Base-by-base conservation (phyloP, 352 stramenopile genomes). In the Pythium scleroteichum region DNA sequence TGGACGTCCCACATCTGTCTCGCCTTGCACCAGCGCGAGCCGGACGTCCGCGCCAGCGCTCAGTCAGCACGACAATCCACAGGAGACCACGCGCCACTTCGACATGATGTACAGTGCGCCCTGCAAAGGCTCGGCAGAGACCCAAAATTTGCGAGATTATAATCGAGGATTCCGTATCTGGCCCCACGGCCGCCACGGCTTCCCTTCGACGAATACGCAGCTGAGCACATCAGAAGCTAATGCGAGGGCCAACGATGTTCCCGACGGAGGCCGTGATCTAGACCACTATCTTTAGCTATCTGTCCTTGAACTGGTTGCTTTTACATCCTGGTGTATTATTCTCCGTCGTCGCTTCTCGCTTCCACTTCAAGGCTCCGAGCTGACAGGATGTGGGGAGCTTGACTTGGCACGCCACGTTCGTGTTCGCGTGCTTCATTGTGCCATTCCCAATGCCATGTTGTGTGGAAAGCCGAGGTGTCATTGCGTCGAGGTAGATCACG, bases 1-100 rank as follows among this genome's bases (percentile, higher is more conserved):
- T 17, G 42, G 57, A 47, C 46, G 22, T 51, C 16, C 38, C 47
- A 52, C 56, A 57, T 64, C 56, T 64, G 47, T 17, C 58, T 33
- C 44, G 41, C 49, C 38, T 27, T 10, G 51, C 39, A 39, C n/a
- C 23, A 48, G 33, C 17, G 20, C 45, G 23, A 56, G 39, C 33
- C 33, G 39, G 22, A 38, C 20, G 38, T 42, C 17, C 42, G 29
- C 5, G 29, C 5, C 29, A 35, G 10, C 29, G 29, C 29, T 58
- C 42, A 53, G 32, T 40, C 22, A 27, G 27, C 6, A 35, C 29
- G 10, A 35, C 10, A 35, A 35, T 35, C 29, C 29, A 10, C 29
- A 35, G 5, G 29, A 35, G 29, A 35, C 5, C 29, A 10, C 10
- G 29, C 29, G n/a, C n/a, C n/a, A n/a, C n/a, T n/a, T n/a, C n/a